Conservation (phyloP, 2,329 filamentous ascomycete genomes). For the Cyanodermella asteris region DNA sequence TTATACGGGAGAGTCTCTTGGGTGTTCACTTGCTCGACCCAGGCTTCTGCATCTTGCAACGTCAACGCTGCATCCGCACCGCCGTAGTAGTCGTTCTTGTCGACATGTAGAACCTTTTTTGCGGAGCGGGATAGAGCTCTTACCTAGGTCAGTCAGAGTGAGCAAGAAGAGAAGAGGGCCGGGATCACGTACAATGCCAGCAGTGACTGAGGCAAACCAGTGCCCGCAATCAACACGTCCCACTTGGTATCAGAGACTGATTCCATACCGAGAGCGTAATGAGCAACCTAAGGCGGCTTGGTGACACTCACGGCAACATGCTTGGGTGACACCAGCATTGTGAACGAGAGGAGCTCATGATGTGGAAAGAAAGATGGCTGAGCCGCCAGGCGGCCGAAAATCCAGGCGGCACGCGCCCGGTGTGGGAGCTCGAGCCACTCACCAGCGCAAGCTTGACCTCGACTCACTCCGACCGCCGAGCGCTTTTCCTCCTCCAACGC, state of each 20-base stretch:
- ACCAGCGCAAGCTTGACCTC: too few species aligned
- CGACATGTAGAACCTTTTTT: conserved; percentile 79
- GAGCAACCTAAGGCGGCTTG: too few species aligned
- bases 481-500: too few species aligned
- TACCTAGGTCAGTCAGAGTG: conserved; percentile 52
- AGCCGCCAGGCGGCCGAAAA: too few species aligned
- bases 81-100: conserved; percentile 74
- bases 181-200: conserved; percentile 43
- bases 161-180: conserved; percentile 4
- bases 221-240: conserved; percentile 63
- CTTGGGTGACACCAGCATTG: too few species aligned
- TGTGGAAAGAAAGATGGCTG: too few species aligned
- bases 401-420: too few species aligned
- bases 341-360: too few species aligned
- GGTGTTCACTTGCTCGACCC: conserved; percentile 30
- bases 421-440: too few species aligned
- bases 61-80: conserved; percentile 68
- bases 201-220: conserved; percentile 56
- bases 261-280: conserved; percentile 46
- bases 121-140: conserved; percentile 82
- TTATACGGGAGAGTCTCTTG: not conserved
- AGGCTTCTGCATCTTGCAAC: conserved; percentile 58
- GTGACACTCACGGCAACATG: conserved; percentile 5
- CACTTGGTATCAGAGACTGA: conserved; percentile 50
- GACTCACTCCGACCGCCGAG: too few species aligned